Percentiles rank a stretch among this genome's conserved stretches.
Conservation (phyloP, 192 early-diverging fungal genomes). For the Dimargaris cristalligena region DNA sequence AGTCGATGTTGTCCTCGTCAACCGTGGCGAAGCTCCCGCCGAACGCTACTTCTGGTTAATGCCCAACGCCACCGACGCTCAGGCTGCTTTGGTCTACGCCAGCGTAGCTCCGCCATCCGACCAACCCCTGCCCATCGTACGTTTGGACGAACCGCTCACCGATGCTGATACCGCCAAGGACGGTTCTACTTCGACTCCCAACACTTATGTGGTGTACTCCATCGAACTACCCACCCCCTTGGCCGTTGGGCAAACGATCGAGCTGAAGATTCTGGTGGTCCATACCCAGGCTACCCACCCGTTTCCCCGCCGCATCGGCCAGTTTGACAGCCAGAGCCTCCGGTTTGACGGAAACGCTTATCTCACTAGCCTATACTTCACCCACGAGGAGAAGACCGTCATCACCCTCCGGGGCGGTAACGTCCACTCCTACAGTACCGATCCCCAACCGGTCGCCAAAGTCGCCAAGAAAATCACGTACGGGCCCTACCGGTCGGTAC, state of each 20-base stretch:
- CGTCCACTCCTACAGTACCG: conserved; percentile 24
- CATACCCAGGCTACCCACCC: conserved; percentile 1
- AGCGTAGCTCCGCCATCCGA: neutral
- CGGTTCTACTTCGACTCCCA: too few relatives aligned
- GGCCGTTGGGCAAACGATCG: neutral
- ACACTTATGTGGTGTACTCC: neutral
- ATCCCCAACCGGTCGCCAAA: conserved; percentile 17
- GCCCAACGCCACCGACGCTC: neutral
- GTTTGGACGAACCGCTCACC: too few relatives aligned
- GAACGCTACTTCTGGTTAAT: conserved; percentile 4
- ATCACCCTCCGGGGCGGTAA: conserved; percentile 31
- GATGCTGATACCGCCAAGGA: too few relatives aligned
- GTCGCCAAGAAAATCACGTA: conserved; percentile 45
- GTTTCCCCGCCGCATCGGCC: conserved; percentile 22
- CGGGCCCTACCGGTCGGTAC: conserved; percentile 45
- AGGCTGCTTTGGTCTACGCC: conserved; percentile 6
- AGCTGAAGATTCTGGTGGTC: neutral
- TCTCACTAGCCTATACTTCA: conserved; percentile 44
- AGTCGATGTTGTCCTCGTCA: neutral
- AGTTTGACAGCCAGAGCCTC: conserved; percentile 49
- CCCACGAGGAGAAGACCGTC: conserved; percentile 57
- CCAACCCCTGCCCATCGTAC: neutral
- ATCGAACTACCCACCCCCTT: neutral
- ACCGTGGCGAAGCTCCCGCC: neutral
- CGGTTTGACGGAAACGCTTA: conserved; percentile 41